Evolutionary conservation across 2,329 filamentous ascomycete genomes (phyloP).

Genomic region (Fusarium sp.): DNA sequence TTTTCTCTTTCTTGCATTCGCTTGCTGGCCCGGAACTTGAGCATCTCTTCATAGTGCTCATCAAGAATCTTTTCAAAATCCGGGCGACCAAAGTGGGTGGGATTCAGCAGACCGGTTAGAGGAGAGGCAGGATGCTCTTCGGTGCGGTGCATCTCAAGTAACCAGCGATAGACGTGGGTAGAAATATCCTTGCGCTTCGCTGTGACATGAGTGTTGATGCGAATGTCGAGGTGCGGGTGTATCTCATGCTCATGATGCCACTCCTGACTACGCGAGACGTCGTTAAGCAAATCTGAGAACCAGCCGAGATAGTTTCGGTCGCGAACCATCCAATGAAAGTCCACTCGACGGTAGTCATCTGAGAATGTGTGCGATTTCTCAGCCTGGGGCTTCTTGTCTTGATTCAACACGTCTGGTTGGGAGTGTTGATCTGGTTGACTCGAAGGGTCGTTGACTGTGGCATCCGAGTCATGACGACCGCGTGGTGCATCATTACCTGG

Average conservation of each 20-base stretch:
- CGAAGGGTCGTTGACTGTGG: neutral
- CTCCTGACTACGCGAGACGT: constrained; percentile 52
- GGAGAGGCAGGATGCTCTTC: constrained; percentile 61
- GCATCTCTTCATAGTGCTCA: constrained; percentile 64
- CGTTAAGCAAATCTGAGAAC: constrained; percentile 67
- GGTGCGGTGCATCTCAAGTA: constrained; percentile 67
- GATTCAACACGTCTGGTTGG: constrained; percentile 11
- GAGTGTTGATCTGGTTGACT: neutral
- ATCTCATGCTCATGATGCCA: constrained; percentile 51
- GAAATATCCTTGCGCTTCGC: constrained; percentile 64
- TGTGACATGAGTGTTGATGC: constrained; percentile 67
- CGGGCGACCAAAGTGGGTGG: constrained; percentile 64
- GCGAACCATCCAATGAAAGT: constrained; percentile 71
- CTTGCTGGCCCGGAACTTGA: constrained; percentile 46
- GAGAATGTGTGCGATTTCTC: constrained; percentile 42
- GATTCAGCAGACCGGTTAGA: constrained; percentile 63
- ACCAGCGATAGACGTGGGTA: constrained; percentile 65
- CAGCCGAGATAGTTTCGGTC: constrained; percentile 66
- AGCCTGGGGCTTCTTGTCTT: constrained; percentile 26
- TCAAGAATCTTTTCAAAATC: constrained; percentile 64
- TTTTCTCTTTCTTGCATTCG: neutral
- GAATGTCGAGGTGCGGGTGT: constrained; percentile 59
- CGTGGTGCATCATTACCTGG: constrained; percentile 22
- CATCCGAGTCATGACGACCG: constrained; percentile 11
- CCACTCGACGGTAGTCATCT: constrained; percentile 59